Evolutionary conservation across 768 basidiomycete genomes (phyloP).

Genomic region (Boletus edulis): DNA sequence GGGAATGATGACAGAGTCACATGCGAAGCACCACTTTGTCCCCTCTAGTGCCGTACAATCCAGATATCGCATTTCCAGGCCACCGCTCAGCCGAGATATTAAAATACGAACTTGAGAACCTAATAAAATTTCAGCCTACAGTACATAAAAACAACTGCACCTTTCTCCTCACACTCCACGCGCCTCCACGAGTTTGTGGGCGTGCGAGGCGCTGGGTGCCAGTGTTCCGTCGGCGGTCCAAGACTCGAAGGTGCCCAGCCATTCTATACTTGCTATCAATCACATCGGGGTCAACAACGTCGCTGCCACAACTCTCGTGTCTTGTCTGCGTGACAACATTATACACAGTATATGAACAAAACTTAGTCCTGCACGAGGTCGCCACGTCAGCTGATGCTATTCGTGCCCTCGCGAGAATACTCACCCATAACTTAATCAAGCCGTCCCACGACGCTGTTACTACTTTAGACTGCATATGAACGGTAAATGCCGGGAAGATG

Average conservation of each 20-base stretch:
- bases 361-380: slow-evolving; percentile 30
- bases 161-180: too few species aligned
- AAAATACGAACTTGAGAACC: background rate
- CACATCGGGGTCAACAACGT: too few species aligned
- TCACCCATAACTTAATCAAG: slow-evolving; percentile 94
- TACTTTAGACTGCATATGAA: slow-evolving; percentile 76
- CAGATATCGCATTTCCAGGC: background rate
- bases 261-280: background rate
- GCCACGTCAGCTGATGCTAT: slow-evolving; percentile 1
- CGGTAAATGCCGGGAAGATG: slow-evolving; percentile 8
- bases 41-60: slow-evolving; percentile 5
- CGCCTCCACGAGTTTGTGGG: too few species aligned
- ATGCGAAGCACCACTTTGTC: background rate
- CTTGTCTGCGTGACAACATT: background rate
- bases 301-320: too few species aligned
- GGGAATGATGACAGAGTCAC: background rate
- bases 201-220: too few species aligned
- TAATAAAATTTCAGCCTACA: background rate
- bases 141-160: too few species aligned
- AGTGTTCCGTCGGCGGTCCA: too few species aligned
- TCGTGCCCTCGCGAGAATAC: slow-evolving; percentile 25
- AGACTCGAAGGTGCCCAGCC: too few species aligned
- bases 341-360: slow-evolving; percentile 2
- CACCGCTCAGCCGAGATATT: too few species aligned
- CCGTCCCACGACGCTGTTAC: slow-evolving; percentile 98